Evolutionary conservation across 768 basidiomycete genomes (phyloP), one percentile per base, ranked within the genome.

Genomic region (Trametes villosa): DNA sequence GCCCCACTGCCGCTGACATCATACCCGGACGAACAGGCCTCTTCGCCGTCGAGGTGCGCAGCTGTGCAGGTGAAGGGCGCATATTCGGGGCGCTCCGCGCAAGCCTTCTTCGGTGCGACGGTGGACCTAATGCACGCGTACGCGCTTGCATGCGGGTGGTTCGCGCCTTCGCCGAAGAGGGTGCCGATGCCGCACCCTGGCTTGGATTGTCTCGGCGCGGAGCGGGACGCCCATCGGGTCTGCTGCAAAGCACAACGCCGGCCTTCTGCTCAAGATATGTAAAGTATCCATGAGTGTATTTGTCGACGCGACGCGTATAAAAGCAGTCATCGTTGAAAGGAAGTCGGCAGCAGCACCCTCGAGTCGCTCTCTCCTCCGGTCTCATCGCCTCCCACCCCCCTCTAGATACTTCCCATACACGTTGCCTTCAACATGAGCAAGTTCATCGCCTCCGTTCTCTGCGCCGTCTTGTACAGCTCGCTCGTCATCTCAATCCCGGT

Each of bases 401-500:
- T 6, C 52, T 30, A 9, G 11, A 34, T 11, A 38, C 9, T 34
- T n/a, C 20, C 20, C 33, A 11, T 9, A 9, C 18, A 1, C 29
- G 4, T 22, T 30, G n/a, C 30, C 27, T 11, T 12, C 24, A n/a
- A 18, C 45, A 66, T 66, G 65, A 38, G 33, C 38, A 49, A 33
- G 20, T 33, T 60, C 45, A 47, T 61, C 40, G 26, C 33, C n/a
- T 49, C 52, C n/a, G 65, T 63, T 5, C 36, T 63, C 15, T 60
- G 53, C 33, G 62, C 62, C 24, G 50, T 66, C 22, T 53, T 63
- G 27, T 53, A 47, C 42, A 33, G 58, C 51, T 29, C 27, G n/a
- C 22, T 59, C 53, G 50, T 48, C 33, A 22, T 24, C 27, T 47
- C 46, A 27, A 30, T 59, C 5, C 65, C 65, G 4, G 30, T 59